A percentile compares a stretch with the other conserved stretches of the same genome.
phyloP scores from a whole-genome alignment of 345 rosid genomes.

The Eucalyptus tenuipes region DNA sequence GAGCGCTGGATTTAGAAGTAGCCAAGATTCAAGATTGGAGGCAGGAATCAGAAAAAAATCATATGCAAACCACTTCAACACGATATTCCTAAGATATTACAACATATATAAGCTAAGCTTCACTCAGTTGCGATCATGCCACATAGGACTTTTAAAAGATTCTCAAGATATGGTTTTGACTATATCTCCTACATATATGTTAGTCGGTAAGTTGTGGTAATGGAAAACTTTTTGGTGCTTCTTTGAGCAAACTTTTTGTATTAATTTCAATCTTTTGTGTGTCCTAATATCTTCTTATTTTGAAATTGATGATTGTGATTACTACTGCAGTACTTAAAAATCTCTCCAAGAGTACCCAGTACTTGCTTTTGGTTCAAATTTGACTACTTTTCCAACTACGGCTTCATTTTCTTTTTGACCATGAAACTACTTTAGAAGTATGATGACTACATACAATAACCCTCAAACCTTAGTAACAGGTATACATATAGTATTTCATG shows the following conservation, averaged over 20 bases:
- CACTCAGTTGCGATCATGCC: background rate
- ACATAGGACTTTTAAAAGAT: background rate
- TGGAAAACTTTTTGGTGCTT: background rate
- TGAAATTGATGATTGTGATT: background rate
- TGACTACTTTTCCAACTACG: background rate
- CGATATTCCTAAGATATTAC: background rate
- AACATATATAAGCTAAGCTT: background rate
- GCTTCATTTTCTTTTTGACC: background rate
- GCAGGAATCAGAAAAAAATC: background rate
- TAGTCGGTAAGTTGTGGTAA: background rate
- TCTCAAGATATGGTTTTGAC: background rate
- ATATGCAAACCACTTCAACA: background rate
- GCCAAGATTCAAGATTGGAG: background rate
- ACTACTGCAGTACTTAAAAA: background rate
- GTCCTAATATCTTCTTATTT: background rate
- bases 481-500: background rate
- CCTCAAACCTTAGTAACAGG: background rate
- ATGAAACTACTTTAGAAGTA: background rate
- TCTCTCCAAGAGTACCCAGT: background rate
- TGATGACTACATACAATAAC: background rate
- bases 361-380: background rate
- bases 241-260: background rate
- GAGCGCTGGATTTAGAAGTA: background rate
- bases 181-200: background rate
- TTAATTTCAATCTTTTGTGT: background rate